Percentiles rank a stretch among this genome's conserved stretches.
phyloP scores from a whole-genome alignment of 2,329 filamentous ascomycete genomes.

The Botryosphaeria dothidea region DNA sequence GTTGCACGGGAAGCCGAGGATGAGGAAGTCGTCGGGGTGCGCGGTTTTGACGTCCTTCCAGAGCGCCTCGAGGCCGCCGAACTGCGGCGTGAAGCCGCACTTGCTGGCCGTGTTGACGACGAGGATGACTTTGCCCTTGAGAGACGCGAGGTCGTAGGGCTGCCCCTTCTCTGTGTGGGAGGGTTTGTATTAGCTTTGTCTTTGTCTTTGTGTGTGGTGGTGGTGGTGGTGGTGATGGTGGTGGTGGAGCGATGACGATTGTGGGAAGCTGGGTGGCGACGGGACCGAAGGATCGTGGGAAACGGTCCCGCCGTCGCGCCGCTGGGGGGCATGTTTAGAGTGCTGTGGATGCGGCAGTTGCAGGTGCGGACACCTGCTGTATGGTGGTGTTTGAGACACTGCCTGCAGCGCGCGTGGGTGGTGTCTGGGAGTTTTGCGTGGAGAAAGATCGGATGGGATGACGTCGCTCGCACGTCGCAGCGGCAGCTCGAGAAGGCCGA shows the following conservation, averaged over 20 bases:
- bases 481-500: background rate
- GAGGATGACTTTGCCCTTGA: slow-evolving; percentile 90
- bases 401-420: background rate
- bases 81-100: slow-evolving; percentile 98
- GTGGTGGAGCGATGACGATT: background rate
- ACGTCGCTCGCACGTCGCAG: no score
- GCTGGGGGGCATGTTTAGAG: background rate
- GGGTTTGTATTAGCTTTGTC: background rate
- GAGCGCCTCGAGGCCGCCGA: slow-evolving; percentile 83
- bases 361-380: background rate
- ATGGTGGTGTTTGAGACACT: background rate
- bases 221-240: background rate
- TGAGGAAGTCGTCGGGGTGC: slow-evolving; percentile 74
- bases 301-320: no score
- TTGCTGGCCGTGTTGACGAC: slow-evolving; percentile 98
- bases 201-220: background rate
- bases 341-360: background rate
- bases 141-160: slow-evolving; percentile 67
- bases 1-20: slow-evolving; percentile 98
- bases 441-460: no score
- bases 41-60: slow-evolving; percentile 74
- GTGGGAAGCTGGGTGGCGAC: background rate
- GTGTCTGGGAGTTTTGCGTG: background rate
- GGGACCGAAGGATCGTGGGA: no score
- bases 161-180: slow-evolving; percentile 56